Evolutionary conservation across 2,329 filamentous ascomycete genomes (phyloP).

Genomic region (Dactylellina haptotyla): DNA sequence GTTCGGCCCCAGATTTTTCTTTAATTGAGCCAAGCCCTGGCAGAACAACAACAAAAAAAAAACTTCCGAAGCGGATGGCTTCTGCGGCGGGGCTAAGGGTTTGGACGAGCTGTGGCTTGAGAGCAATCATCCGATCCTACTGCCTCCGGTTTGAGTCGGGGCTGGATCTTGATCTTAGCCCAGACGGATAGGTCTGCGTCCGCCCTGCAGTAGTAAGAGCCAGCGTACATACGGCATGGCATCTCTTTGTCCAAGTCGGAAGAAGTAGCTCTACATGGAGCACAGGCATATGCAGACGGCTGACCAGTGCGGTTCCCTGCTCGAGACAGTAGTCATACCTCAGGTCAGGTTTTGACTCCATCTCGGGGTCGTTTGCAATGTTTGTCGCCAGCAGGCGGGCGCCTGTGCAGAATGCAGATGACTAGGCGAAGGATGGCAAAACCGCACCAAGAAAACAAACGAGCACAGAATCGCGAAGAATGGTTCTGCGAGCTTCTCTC

Average conservation of each 20-base stretch:
- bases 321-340: slow-evolving; percentile 39
- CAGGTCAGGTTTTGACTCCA: slow-evolving; percentile 4
- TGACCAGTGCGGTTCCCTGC: slow-evolving; percentile 22
- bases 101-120: slow-evolving; percentile 33
- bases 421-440: slow-evolving; percentile 39
- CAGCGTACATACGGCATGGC: slow-evolving; percentile 15
- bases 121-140: slow-evolving; percentile 42
- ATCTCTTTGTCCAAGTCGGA: not conserved
- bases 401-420: slow-evolving; percentile 28
- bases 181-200: slow-evolving; percentile 39
- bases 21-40: slow-evolving; percentile 3
- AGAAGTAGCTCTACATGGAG: slow-evolving; percentile 16
- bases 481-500: slow-evolving; percentile 28
- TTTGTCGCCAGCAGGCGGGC: slow-evolving; percentile 5
- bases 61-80: slow-evolving; percentile 12
- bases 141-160: slow-evolving; percentile 47
- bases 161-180: slow-evolving; percentile 21
- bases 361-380: too few relatives aligned
- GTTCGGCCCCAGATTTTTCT: slow-evolving; percentile 22
- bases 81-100: slow-evolving; percentile 33
- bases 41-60: slow-evolving; percentile 8
- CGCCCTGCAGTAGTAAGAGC: slow-evolving; percentile 40
- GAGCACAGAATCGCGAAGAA: slow-evolving; percentile 4
- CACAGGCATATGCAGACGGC: slow-evolving; percentile 47
- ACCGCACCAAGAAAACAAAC: slow-evolving; percentile 30